Evolutionary conservation across 805 yeast genomes (phyloP).

Genomic region (Metschnikowia shivogae): DNA sequence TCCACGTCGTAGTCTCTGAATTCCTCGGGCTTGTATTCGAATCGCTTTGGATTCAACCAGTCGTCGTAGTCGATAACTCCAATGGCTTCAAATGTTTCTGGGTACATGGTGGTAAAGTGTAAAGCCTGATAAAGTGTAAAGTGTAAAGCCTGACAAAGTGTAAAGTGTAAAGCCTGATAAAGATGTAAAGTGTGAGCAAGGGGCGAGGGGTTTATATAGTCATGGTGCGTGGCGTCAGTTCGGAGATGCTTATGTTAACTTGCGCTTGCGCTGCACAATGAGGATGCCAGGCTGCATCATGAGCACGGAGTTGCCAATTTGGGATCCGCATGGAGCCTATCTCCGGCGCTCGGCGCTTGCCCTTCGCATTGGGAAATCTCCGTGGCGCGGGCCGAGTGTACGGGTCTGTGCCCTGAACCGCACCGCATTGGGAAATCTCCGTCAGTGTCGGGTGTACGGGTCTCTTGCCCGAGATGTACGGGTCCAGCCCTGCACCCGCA

Average conservation of each 20-base stretch:
- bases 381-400: no score
- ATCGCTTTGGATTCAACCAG: conserved; percentile 18
- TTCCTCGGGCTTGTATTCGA: conserved; percentile 16
- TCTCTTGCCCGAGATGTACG: background rate
- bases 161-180: background rate
- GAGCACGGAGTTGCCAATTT: no score
- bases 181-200: background rate
- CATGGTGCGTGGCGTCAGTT: background rate
- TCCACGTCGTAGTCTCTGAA: conserved; percentile 19
- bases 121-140: background rate
- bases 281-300: no score
- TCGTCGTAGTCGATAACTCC: conserved; percentile 18
- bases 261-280: no score
- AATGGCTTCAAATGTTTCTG: conserved; percentile 17
- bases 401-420: no score
- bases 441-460: background rate
- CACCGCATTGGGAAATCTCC: background rate
- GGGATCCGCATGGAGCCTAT: no score
- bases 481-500: background rate
- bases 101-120: conserved; percentile 10
- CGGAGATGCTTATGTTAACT: background rate
- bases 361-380: no score
- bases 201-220: background rate
- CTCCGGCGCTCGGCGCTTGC: no score
- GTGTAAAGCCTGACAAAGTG: no score